Evolutionary conservation across 768 basidiomycete species (phyloP), one percentile per base, ranked within the genome.

Genomic region (Naematelia encephala): DNA sequence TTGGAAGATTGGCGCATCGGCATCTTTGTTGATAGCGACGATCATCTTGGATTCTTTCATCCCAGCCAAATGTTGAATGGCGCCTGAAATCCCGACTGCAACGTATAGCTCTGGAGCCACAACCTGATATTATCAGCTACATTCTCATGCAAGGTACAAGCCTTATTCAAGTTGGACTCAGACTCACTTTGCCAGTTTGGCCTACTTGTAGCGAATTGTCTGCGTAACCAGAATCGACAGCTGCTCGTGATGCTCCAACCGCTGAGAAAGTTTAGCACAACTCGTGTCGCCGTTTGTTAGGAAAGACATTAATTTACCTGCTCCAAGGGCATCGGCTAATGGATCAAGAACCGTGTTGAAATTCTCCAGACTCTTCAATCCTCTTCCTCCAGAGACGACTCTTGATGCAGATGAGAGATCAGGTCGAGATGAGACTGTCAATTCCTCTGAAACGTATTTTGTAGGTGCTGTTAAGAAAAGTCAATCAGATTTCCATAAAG

Each of bases 21-120:
- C 83, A 74, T 97, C 94, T 90, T 99, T 99, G 82, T 99, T 99
- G 62, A 99, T 83, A 3, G 96, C 96, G 28, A 96, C 94, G 61
- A 99, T 99, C 63, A 97, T 81, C 80, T 98, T 99, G 11, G 90
- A 92, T 71, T 97, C 96, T 77, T 99, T 99, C 96, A 98, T 99
- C 8, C 96, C 96, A 21, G 96, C 96, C 55, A 98, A 81, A 80
- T 99, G 96, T 79, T 99, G 96, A 69, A 98, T 99, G 13, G 96
- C 96, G 16, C 96, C 96, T 8, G 92, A 96, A 68, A 99, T 98
- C 51, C 96, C 96, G 50, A 98, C 78, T 2, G 96, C 96, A 78
- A 98, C 84, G 79, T 99, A 99, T 54, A 99, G 80, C 74, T 94
- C 90, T 0, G 96, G 94, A 2, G 96, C 94, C 44, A 98, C 93